Percentiles rank a stretch among this genome's conserved stretches.
Evolutionary conservation across 1,139 yeast genomes (phyloP).

Genomic region (Candida tropicalis): DNA sequence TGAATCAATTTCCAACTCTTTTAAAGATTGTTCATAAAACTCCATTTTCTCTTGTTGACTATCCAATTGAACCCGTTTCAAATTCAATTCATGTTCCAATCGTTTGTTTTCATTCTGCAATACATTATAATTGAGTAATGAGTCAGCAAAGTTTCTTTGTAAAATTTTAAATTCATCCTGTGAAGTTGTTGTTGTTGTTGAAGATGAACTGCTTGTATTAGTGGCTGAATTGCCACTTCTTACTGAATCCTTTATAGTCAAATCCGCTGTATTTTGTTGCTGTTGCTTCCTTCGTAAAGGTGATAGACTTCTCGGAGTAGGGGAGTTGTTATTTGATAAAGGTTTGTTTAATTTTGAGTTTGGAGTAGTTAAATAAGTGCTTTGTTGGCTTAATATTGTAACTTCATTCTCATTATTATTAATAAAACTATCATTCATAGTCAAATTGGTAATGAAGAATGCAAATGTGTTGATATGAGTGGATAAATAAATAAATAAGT

Average conservation of each 20-base stretch:
- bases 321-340: slow-evolving; percentile 8
- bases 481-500: too few relatives aligned
- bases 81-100: slow-evolving; percentile 25
- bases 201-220: not conserved
- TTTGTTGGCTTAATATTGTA: slow-evolving; percentile 10
- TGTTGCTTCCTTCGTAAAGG: slow-evolving; percentile 9
- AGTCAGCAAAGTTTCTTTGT: slow-evolving; percentile 34
- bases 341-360: slow-evolving; percentile 6
- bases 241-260: slow-evolving; percentile 1
- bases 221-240: not conserved
- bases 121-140: slow-evolving; percentile 24
- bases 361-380: not conserved
- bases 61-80: slow-evolving; percentile 21
- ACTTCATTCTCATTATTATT: slow-evolving; percentile 11
- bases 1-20: slow-evolving; percentile 24
- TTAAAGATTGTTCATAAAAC: slow-evolving; percentile 25
- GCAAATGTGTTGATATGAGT: too few relatives aligned
- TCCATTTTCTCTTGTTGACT: slow-evolving; percentile 23
- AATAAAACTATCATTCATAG: slow-evolving; percentile 9
- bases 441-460: not conserved
- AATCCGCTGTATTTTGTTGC: slow-evolving; percentile 4
- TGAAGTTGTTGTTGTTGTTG: slow-evolving; percentile 2
- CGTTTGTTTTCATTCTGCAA: slow-evolving; percentile 24
- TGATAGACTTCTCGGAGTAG: slow-evolving; percentile 7
- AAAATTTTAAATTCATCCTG: slow-evolving; percentile 18